Evolutionary conservation across 768 basidiomycete species (phyloP), one percentile per base, ranked within the genome.

Genomic region (Psilocybe cubensis): DNA sequence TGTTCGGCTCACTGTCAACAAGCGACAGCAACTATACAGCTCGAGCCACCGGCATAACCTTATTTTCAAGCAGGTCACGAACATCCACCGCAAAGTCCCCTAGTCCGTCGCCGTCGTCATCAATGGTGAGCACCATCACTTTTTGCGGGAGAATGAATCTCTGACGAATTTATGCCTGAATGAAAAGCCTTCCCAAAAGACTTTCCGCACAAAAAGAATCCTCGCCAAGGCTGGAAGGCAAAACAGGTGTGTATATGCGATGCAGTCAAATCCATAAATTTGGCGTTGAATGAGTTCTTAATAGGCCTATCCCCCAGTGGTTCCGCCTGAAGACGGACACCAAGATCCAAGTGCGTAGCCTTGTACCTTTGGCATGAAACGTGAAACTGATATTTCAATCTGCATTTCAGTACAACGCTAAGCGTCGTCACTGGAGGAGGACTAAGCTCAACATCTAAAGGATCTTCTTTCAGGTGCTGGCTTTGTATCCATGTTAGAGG

Each of bases 371-470:
- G 3, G n/a, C n/a, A 40, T 11, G 14, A 43, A 4, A 14, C 12
- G 14, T 24, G 29, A 38, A 33, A 28, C 20, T 44, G 28, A 21
- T 25, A 33, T 14, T 25, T 44, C 1, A 43, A 24, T 43, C 54
- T 42, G 42, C 61, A 56, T 56, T 40, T 48, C 63, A 94, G 89
- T 94, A 94, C 73, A 94, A 94, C 77, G 89, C 91, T 64, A 98
- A 98, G 83, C 86, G 96, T 66, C 91, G 96, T 74, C 96, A 99
- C 84, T 99, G 96, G 96, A 86, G 96, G 74, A 90, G 96, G 77
- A 98, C 96, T 63, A 98, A 98, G 84, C 87, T 98, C 80, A 96
- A 96, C 84, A 89, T 97, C 76, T 96, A 87, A 81, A 66, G 33
- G 7, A 18, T 35, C 31, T 24, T 48, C 27, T 53, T 35, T 54